Percentiles rank a stretch among this genome's conserved stretches.
These are phyloP conservation scores for Hymenoscyphus infarciens DNA, from an alignment of 2,329 filamentous ascomycete genomes.

Conservation along the genomic window DNA sequence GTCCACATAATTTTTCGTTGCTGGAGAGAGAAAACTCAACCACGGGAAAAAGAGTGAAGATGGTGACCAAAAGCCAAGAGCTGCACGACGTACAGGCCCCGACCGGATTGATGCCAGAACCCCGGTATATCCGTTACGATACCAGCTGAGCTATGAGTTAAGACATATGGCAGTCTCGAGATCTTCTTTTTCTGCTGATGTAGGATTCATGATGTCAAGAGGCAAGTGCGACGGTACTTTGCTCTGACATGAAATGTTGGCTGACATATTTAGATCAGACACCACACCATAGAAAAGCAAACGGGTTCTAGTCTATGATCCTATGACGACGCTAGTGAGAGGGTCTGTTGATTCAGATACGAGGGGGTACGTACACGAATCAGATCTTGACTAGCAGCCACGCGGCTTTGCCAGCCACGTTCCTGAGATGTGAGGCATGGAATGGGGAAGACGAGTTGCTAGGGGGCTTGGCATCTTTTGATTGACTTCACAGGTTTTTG, in stretches of 20 bases:
- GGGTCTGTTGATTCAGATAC: not conserved
- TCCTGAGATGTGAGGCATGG: not conserved
- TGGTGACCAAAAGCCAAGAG: not conserved
- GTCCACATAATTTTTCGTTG: not conserved
- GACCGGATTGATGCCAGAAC: not conserved
- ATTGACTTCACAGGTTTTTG: not conserved
- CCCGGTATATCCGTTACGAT: not conserved
- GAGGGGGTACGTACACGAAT: not conserved
- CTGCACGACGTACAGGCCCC: not conserved
- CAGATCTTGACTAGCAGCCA: not conserved
- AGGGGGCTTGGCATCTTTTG: not conserved
- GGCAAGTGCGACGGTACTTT: no score
- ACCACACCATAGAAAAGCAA: not conserved
- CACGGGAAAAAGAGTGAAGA: not conserved
- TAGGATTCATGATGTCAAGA: not conserved
- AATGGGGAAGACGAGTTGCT: not conserved
- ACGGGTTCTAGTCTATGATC: not conserved
- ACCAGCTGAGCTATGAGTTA: not conserved
- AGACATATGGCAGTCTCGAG: not conserved
- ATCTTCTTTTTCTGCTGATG: not conserved
- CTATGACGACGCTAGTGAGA: not conserved
- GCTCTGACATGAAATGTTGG: no score
- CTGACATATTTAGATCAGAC: not conserved
- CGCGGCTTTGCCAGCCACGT: not conserved
- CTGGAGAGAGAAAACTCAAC: not conserved